phyloP scores from a whole-genome alignment of 2,329 filamentous ascomycete genomes.

The Aureobasidium sp. region DNA sequence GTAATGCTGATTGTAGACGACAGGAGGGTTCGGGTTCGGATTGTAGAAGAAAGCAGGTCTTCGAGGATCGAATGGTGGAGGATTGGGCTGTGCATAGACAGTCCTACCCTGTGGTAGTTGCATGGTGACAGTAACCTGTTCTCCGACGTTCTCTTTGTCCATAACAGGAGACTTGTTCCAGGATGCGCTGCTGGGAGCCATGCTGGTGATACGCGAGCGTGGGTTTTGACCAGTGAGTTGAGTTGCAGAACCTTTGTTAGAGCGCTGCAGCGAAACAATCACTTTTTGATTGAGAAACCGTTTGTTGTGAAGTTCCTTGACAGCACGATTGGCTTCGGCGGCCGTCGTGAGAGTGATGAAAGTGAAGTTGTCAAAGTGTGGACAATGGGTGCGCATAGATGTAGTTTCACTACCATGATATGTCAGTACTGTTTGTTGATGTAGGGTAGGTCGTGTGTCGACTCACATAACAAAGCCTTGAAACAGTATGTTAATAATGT shows the following conservation, averaged over 20 bases:
- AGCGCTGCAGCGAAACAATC: background rate
- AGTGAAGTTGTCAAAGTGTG: background rate
- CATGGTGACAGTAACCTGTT: background rate
- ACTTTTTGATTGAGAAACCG: background rate
- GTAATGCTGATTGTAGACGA: background rate
- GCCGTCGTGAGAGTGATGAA: background rate
- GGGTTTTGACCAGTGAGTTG: background rate
- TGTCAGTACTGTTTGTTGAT: background rate
- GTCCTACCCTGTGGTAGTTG: background rate
- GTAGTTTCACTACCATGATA: background rate
- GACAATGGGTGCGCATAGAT: slow-evolving; percentile 5
- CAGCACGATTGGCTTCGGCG: background rate
- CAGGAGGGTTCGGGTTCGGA: background rate
- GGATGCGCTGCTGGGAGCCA: background rate
- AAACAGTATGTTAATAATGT: background rate
- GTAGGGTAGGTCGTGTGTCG: background rate
- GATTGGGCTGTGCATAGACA: background rate
- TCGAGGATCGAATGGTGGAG: background rate
- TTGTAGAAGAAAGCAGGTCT: background rate
- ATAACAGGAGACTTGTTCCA: background rate
- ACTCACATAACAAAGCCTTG: background rate
- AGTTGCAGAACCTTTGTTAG: background rate
- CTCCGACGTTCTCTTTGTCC: background rate
- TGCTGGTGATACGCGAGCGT: background rate
- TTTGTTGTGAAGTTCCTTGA: background rate